A percentile compares a stretch with the other conserved stretches of the same genome.
These are phyloP conservation scores for Apophysomyces elegans DNA, from an alignment of 371 early-diverging fungal genomes.

Conservation along the genomic window DNA sequence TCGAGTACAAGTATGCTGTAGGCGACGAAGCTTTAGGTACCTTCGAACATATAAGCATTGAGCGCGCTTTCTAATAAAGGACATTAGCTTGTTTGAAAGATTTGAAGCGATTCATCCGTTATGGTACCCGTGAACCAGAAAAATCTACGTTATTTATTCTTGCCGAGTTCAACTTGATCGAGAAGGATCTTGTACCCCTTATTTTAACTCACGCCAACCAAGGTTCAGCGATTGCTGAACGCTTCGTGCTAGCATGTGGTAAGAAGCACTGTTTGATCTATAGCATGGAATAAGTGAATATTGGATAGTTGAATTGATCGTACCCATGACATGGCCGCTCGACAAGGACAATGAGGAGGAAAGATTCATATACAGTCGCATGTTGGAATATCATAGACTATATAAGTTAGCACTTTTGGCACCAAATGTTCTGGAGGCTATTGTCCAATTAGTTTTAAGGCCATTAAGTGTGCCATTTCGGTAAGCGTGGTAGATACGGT, in stretches of 20 bases:
- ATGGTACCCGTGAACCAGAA: conserved; percentile 67
- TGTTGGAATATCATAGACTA: conserved; percentile 57
- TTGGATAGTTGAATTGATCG: conserved; percentile 70
- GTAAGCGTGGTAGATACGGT: conserved; percentile 19
- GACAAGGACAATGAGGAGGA: conserved; percentile 54
- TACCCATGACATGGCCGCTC: conserved; percentile 74
- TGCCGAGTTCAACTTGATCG: conserved; percentile 73
- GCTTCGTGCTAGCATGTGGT: conserved; percentile 66
- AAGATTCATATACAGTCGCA: conserved; percentile 34
- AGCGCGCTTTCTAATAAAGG: conserved; percentile 60
- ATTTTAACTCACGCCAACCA: conserved; percentile 60
- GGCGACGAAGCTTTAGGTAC: conserved; percentile 84
- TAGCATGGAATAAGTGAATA: not conserved
- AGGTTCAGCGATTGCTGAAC: conserved; percentile 34
- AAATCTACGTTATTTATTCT: conserved; percentile 68
- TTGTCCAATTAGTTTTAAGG: conserved; percentile 48
- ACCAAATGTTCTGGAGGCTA: conserved; percentile 56
- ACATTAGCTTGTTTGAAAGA: conserved; percentile 65
- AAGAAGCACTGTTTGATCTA: conserved; percentile 17
- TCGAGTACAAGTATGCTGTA: conserved; percentile 64
- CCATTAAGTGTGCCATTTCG: conserved; percentile 57
- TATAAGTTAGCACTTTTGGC: conserved; percentile 75
- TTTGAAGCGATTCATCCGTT: conserved; percentile 70
- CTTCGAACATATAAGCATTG: not conserved
- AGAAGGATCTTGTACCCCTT: conserved; percentile 82